Evolutionary conservation across 495 filamentous ascomycete species (phyloP), one percentile per base, ranked within the genome.

Genomic region (Daldinia vernicosa): DNA sequence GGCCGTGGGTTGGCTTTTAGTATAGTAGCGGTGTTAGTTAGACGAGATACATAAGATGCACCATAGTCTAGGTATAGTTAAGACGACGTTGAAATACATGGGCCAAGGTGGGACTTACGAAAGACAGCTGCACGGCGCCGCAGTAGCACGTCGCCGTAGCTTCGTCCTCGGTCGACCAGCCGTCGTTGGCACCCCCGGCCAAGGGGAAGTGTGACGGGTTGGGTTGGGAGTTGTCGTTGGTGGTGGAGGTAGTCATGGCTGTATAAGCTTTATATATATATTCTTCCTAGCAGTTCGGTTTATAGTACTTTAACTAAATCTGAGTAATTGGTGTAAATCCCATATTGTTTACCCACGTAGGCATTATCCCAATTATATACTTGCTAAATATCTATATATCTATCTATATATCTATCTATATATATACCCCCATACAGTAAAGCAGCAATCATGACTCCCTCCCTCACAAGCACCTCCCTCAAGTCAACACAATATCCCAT

Each of bases 51-150:
- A 39, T 8, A n/a, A n/a, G n/a, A n/a, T n/a, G n/a, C n/a, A n/a
- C n/a, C n/a, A n/a, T n/a, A n/a, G n/a, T n/a, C n/a, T n/a, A n/a
- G n/a, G n/a, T 15, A 59, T 32, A 32, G 7, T 7, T 11, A 32
- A 9, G 8, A 2, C 30, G 1, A 32, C 11, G 30, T 32, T 2
- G 32, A 12, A 9, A 33, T 33, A n/a, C n/a, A n/a, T n/a, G n/a
- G 9, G 32, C 8, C 2, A 37, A 32, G 55, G 28, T 9, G 43
- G 8, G 35, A 79, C 79, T 72, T 76, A 85, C 80, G 58, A 88
- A 83, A n/a, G 76, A 63, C 1, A 88, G 73, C 64, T 87, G 86
- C 35, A 88, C 84, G 40, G 82, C 78, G 50, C 86, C 85, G 69
- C 86, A 88, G 76, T 51, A 51, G 45, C 45, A 51, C 22, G 45